These are phyloP conservation scores for Gnetum montanum DNA, from an alignment of 75 land plant genomes.

Conservation along the genomic window DNA sequence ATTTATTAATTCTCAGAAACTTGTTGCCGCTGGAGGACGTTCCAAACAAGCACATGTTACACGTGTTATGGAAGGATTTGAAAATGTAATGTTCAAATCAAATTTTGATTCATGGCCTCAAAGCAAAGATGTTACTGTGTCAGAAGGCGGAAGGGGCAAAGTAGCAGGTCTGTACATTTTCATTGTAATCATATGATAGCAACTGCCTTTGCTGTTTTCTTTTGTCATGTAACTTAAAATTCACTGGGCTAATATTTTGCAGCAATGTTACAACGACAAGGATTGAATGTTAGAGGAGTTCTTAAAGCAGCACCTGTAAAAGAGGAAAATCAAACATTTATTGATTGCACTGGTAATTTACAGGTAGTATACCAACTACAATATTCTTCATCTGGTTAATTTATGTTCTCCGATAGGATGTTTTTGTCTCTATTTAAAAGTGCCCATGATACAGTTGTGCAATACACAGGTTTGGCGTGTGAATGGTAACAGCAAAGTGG, in stretches of 20 bases:
- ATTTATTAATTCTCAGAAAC: conserved; percentile 33
- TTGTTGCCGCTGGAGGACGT: conserved; percentile 25
- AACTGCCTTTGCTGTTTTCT: not conserved
- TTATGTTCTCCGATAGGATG: too few relatives aligned
- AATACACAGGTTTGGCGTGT: conserved; percentile 92
- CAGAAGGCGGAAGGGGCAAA: conserved; percentile 93
- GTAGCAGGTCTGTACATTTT: conserved; percentile 68
- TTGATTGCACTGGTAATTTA: conserved; percentile 72
- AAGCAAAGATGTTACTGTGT: conserved; percentile 35
- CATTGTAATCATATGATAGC: too few relatives aligned
- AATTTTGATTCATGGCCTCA: conserved; percentile 79
- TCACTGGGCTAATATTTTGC: conserved; percentile 1
- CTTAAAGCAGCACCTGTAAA: conserved; percentile 70
- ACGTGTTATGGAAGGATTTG: conserved; percentile 90
- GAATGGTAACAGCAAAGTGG: conserved; percentile 51
- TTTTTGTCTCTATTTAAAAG: too few relatives aligned
- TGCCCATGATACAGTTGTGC: not conserved
- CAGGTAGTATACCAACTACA: conserved; percentile 50
- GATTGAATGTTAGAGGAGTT: conserved; percentile 86
- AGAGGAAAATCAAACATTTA: conserved; percentile 70
- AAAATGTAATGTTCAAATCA: conserved; percentile 70
- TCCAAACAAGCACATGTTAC: conserved; percentile 53
- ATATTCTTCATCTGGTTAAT: not conserved
- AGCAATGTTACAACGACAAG: conserved; percentile 89
- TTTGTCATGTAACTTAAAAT: not conserved